Evolutionary conservation across 257 asterid species (phyloP), one percentile per base, ranked within the genome.

Genomic region (Ilex asprella): DNA sequence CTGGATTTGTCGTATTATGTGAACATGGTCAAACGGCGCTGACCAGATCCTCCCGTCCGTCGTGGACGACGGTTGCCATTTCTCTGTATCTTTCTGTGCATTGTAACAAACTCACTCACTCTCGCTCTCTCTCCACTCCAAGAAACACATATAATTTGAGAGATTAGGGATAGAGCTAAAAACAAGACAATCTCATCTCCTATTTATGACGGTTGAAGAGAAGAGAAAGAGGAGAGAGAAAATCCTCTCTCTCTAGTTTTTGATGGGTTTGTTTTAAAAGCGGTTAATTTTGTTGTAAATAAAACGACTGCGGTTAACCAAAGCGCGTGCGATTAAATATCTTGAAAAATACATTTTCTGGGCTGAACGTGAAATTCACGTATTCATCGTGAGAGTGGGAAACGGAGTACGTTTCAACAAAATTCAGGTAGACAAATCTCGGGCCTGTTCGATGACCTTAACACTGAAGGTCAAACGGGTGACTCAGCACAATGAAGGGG

Each of bases 1-100:
- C 65, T 61, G 10, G 54, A 29, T 12, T 16, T 39, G 54, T 55
- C 43, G 35, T 31, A 14, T 67, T 53, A 67, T 62, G 41, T 46
- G 58, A 62, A 62, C 50, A 39, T 57, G 89, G 94, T 88, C 95
- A 82, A 78, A 79, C 60, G 41, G 57, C 55, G 76, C 64, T 85
- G 87, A 88, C 96, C 85, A 77, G 82, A 83, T 85, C 80, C 86
- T 69, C 68, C 46, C 75, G 61, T 44, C 74, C 80, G 82, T 76
- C 80, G 57, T 55, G 55, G 43, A 65, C 64, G 67, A 64, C 30
- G 60, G 62, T 44, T 61, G 39, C 61, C 49, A 62, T 58, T 63
- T 31, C n/a, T 30, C 60, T 15, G 13, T 30, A 51, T 51, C 55
- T 7, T 56, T 4, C 14, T 39, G 12, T 32, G 9, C 32, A 29